Percentiles rank a stretch among this genome's conserved stretches.
Conservation (phyloP, 371 early-diverging fungal genomes). For the Cokeromyces recurvatus region DNA sequence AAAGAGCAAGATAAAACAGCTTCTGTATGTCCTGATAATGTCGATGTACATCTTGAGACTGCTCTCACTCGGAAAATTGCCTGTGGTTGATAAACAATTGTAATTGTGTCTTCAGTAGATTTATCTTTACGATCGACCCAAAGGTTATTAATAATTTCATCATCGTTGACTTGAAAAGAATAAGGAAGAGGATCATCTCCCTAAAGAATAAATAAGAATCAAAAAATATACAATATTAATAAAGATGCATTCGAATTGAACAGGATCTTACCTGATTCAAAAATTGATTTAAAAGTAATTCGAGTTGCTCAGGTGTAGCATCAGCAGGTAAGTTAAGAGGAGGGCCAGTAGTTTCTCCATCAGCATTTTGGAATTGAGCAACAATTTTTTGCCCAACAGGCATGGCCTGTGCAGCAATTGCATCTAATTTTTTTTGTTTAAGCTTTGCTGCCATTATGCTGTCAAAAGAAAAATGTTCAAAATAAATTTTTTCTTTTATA, state of each 20-base stretch:
- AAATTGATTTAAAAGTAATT: slow-evolving; percentile 84
- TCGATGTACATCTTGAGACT: slow-evolving; percentile 86
- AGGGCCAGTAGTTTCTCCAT: slow-evolving; percentile 81
- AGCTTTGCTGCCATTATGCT: slow-evolving; percentile 27
- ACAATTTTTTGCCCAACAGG: slow-evolving; percentile 55
- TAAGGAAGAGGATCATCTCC: slow-evolving; percentile 86
- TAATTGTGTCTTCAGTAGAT: slow-evolving; percentile 81
- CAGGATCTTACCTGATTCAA: slow-evolving; percentile 79
- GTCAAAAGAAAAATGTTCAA: too few species aligned
- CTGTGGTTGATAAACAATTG: slow-evolving; percentile 89
- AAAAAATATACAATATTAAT: neutral
- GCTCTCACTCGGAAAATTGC: slow-evolving; percentile 91
- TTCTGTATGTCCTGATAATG: slow-evolving; percentile 90
- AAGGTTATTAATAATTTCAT: slow-evolving; percentile 71
- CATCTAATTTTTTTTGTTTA: slow-evolving; percentile 29
- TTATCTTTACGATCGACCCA: slow-evolving; percentile 71
- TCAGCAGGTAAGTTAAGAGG: slow-evolving; percentile 82
- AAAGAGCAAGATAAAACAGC: slow-evolving; percentile 87
- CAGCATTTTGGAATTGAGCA: slow-evolving; percentile 78
- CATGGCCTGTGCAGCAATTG: slow-evolving; percentile 35
- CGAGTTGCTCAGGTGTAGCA: slow-evolving; percentile 81
- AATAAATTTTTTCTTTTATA: too few species aligned
- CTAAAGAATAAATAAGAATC: slow-evolving; percentile 9
- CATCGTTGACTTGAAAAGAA: slow-evolving; percentile 83
- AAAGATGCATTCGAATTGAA: too few species aligned